phyloP scores from a whole-genome alignment of 148 eudicot genomes.

The Euryodendron excelsum region DNA sequence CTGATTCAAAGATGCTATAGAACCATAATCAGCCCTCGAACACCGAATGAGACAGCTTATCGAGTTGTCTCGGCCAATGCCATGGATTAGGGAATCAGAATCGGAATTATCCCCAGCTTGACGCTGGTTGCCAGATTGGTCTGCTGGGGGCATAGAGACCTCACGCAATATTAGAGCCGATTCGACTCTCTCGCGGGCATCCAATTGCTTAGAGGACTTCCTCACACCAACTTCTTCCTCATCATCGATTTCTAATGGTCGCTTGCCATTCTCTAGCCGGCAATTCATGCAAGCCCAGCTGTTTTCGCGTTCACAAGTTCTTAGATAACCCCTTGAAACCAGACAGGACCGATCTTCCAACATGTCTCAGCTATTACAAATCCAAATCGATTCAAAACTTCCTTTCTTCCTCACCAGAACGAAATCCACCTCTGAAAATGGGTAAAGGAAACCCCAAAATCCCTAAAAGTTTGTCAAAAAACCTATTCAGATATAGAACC shows the following conservation, averaged over 20 bases:
- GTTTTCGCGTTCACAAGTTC: conserved; percentile 48
- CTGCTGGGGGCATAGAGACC: conserved; percentile 23
- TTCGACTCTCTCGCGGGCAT: conserved; percentile 21
- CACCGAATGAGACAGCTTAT: conserved; percentile 58
- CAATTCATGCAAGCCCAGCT: conserved; percentile 53
- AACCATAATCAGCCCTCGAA: conserved; percentile 68
- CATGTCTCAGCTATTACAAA: conserved; percentile 39
- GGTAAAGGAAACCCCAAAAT: conserved; percentile 9
- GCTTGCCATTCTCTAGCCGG: conserved; percentile 49
- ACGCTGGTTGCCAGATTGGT: conserved; percentile 24
- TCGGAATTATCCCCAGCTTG: conserved; percentile 42
- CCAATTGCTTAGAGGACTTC: conserved; percentile 37
- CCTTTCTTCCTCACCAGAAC: conserved; percentile 3
- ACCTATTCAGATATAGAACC: not conserved
- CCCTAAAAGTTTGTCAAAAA: conserved; percentile 4
- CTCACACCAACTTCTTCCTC: conserved; percentile 28
- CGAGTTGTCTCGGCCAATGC: conserved; percentile 65
- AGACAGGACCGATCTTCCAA: conserved; percentile 66
- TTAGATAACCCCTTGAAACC: conserved; percentile 54
- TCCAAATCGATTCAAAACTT: conserved; percentile 16
- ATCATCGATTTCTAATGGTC: conserved; percentile 49
- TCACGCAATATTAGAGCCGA: conserved; percentile 16
- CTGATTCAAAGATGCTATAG: conserved; percentile 61
- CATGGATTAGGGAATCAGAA: conserved; percentile 45
- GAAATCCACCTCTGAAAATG: conserved; percentile 17